phyloP scores from a whole-genome alignment of 345 rosid genomes.

The Jatropha curcas region DNA sequence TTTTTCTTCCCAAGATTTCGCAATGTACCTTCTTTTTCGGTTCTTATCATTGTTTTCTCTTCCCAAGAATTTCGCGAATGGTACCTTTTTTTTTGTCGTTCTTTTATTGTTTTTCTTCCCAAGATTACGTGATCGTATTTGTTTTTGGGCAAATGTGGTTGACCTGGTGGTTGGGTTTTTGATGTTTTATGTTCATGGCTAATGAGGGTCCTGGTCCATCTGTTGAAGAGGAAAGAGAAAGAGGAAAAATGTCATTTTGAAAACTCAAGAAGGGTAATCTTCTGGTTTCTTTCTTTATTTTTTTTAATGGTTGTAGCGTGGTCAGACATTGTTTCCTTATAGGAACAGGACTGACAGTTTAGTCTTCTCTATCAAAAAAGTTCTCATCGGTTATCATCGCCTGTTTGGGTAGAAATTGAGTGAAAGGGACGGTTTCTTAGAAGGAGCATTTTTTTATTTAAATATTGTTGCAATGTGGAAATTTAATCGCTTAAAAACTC shows the following conservation, averaged over 20 bases:
- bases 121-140: not conserved
- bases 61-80: too few species aligned
- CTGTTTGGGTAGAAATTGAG: too few species aligned
- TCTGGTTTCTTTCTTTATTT: not conserved
- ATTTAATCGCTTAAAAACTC: not conserved
- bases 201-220: slow-evolving; percentile 49
- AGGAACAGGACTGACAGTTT: too few species aligned
- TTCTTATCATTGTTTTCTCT: not conserved
- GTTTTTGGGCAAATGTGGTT: not conserved
- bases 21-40: too few species aligned
- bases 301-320: not conserved
- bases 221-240: slow-evolving; percentile 42
- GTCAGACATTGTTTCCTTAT: too few species aligned
- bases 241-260: slow-evolving; percentile 39
- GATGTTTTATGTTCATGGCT: slow-evolving; percentile 30
- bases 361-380: too few species aligned
- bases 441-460: too few species aligned
- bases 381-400: too few species aligned
- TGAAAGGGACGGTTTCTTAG: too few species aligned
- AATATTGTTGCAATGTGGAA: too few species aligned
- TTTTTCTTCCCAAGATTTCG: too few species aligned
- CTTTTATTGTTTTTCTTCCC: not conserved
- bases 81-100: too few species aligned
- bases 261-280: slow-evolving; percentile 40
- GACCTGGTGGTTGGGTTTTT: not conserved